Percentiles rank a stretch among this genome's conserved stretches.
Evolutionary conservation across 345 rosid genomes (phyloP).

Genomic region (Pugionium dolabratum): DNA sequence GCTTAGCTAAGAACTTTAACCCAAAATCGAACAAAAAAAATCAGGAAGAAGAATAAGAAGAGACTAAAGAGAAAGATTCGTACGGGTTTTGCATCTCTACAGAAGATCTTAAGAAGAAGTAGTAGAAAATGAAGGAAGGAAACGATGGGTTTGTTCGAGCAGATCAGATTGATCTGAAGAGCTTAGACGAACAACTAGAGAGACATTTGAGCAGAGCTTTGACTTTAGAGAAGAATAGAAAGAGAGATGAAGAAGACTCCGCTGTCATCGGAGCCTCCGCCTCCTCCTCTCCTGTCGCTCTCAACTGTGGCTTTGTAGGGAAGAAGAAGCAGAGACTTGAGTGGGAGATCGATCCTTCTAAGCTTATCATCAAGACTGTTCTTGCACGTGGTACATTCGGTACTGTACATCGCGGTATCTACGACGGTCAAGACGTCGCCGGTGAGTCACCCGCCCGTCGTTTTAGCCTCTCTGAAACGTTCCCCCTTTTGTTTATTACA

Average conservation of each 20-base stretch:
- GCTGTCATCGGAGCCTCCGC: constrained; percentile 14
- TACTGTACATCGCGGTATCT: constrained; percentile 94
- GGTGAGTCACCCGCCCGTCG: constrained; percentile 53
- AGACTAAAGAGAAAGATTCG: background rate
- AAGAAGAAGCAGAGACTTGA: constrained; percentile 55
- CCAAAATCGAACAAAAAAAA: constrained; percentile 13
- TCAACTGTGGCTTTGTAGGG: constrained; percentile 29
- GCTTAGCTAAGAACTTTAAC: constrained; percentile 28
- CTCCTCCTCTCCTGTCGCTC: constrained; percentile 23
- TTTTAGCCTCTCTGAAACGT: background rate
- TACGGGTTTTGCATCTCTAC: background rate
- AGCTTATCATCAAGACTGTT: constrained; percentile 77
- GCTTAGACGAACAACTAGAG: constrained; percentile 93
- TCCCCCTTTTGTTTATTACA: background rate
- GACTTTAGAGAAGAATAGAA: constrained; percentile 64
- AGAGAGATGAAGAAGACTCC: constrained; percentile 43
- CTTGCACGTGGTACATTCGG: constrained; percentile 98
- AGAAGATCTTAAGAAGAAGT: background rate
- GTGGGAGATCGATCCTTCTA: constrained; percentile 97
- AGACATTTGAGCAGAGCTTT: constrained; percentile 69
- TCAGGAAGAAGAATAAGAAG: background rate
- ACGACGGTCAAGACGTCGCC: constrained; percentile 87
- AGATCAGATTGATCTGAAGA: constrained; percentile 96
- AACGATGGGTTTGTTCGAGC: constrained; percentile 88
- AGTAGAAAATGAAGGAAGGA: constrained; percentile 57